Evolutionary conservation across 305 asterid genomes (phyloP).

Genomic region (Fraxinus baroniana): DNA sequence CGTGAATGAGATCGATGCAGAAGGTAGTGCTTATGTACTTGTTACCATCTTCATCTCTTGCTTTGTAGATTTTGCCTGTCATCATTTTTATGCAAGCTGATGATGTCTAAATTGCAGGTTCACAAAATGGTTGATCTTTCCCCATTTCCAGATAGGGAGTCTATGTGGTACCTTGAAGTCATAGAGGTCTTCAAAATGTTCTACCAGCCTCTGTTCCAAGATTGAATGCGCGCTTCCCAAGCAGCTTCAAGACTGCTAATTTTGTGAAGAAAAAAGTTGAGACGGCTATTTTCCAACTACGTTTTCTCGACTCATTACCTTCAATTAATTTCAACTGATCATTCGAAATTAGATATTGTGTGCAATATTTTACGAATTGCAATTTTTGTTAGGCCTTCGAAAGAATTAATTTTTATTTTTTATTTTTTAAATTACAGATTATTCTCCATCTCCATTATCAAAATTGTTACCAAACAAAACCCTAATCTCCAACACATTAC

Average conservation of each 20-base stretch:
- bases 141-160: constrained; percentile 68
- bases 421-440: too few relatives aligned
- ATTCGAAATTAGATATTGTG: background rate
- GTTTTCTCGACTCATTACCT: background rate
- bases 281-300: background rate
- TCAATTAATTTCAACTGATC: background rate
- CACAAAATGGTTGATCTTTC: constrained; percentile 91
- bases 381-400: background rate
- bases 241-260: background rate
- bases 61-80: background rate
- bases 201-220: constrained; percentile 55
- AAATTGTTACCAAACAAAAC: background rate
- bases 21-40: background rate
- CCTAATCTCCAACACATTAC: background rate
- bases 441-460: too few relatives aligned
- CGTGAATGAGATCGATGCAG: background rate
- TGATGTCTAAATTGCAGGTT: constrained; percentile 50
- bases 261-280: background rate
- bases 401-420: too few relatives aligned
- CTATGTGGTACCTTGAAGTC: constrained; percentile 96
- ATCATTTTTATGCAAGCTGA: background rate
- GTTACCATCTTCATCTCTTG: background rate
- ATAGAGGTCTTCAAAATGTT: constrained; percentile 75
- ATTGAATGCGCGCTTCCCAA: background rate
- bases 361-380: background rate